Conservation (phyloP, 352 stramenopile genomes). For the Aphanomyces cochlioides region DNA sequence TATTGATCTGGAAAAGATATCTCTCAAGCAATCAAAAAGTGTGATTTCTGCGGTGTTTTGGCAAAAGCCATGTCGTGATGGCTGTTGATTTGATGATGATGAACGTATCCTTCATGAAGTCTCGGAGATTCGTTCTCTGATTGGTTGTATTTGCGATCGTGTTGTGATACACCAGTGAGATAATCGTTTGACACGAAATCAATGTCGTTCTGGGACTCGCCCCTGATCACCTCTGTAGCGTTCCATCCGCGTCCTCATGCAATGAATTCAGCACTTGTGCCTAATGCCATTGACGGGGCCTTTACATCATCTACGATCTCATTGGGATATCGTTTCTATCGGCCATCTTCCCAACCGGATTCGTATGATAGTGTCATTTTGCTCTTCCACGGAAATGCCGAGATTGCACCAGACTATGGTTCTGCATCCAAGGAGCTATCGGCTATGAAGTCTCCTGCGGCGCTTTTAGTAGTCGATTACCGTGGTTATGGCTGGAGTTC, state of each 20-base stretch:
- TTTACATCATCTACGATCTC: constrained; percentile 9
- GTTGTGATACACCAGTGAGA: too few relatives aligned
- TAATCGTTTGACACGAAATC: too few relatives aligned
- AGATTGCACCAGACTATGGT: constrained; percentile 27
- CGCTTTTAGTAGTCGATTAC: constrained; percentile 25
- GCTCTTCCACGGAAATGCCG: constrained; percentile 28
- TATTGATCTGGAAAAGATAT: too few relatives aligned
- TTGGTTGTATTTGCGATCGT: neutral
- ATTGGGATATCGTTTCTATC: constrained; percentile 28
- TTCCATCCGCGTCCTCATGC: constrained; percentile 23
- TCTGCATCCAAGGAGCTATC: constrained; percentile 3
- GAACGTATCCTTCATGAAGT: too few relatives aligned
- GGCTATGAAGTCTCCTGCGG: constrained; percentile 1
- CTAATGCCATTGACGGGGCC: constrained; percentile 22
- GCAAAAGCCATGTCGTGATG: too few relatives aligned
- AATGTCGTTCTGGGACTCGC: constrained; percentile 21
- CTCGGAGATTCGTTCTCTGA: neutral
- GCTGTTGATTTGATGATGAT: too few relatives aligned
- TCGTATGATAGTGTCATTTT: constrained; percentile 13
- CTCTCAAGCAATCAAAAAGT: too few relatives aligned
- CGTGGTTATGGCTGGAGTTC: constrained; percentile 27
- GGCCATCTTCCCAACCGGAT: constrained; percentile 9
- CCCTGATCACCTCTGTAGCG: constrained; percentile 26
- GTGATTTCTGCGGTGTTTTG: too few relatives aligned
- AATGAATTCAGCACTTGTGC: neutral